Evolutionary conservation across 2,329 filamentous ascomycete species (phyloP).

Genomic region (Verticillium zaregamsianum): DNA sequence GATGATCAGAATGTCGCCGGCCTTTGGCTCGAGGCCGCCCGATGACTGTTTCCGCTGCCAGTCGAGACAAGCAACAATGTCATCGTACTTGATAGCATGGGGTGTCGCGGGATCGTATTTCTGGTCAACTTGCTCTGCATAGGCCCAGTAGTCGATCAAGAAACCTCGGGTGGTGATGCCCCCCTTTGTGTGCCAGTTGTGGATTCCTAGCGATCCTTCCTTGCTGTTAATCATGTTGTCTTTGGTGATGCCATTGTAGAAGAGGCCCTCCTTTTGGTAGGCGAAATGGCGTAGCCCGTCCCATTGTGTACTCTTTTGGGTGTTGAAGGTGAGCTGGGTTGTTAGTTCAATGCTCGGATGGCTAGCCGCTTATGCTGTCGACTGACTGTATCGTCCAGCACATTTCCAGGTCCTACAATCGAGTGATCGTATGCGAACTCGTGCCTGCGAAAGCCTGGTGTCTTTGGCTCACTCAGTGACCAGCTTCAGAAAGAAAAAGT

Average conservation of each 20-base stretch:
- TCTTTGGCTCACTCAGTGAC: background rate
- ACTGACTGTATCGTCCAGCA: background rate
- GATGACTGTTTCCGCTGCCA: background rate
- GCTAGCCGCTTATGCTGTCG: too few species aligned
- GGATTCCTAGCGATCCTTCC: constrained; percentile 18
- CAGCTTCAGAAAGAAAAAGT: background rate
- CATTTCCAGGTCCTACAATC: background rate
- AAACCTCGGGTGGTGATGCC: constrained; percentile 45
- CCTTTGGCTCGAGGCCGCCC: constrained; percentile 9
- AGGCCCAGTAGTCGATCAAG: constrained; percentile 46
- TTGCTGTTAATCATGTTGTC: constrained; percentile 33
- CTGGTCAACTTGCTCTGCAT: constrained; percentile 28
- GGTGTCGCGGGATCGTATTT: background rate
- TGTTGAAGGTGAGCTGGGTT: constrained; percentile 22
- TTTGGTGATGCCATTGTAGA: constrained; percentile 27
- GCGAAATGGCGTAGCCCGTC: constrained; percentile 31
- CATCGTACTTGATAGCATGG: background rate
- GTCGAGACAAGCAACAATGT: background rate
- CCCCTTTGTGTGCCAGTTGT: constrained; percentile 19
- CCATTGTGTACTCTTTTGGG: constrained; percentile 31
- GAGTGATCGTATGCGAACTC: background rate
- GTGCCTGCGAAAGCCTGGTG: constrained; percentile 1
- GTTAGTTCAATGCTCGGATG: background rate
- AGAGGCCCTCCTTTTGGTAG: constrained; percentile 28
- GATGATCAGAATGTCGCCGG: constrained; percentile 45